Base-by-base conservation (phyloP, 768 basidiomycete genomes). In the Rickenella mellea region DNA sequence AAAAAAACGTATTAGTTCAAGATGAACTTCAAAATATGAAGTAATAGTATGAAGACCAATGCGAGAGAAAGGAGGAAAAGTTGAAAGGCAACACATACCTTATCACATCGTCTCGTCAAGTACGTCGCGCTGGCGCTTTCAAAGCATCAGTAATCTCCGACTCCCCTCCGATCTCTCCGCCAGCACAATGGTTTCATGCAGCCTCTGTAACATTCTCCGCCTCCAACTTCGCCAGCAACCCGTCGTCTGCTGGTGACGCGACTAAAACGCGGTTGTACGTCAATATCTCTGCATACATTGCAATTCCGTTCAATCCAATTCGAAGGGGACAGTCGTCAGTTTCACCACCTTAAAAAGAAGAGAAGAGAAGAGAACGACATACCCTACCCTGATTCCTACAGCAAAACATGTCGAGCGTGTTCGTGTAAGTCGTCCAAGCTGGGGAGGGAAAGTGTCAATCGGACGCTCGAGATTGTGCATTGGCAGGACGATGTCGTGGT, bases 81-180 rank as follows among this genome's bases (percentile, higher is more conserved):
- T 21, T 40, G 22, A 17, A 10, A 11, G 6, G n/a, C 36, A 15
- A 1, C 5, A 47, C 55, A 33, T 43, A 71, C 71, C 65, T 70
- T 91, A 62, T 93, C 89, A 2, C 93, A 93, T 51, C 97, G 94
- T 50, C 75, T 70, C 9, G 89, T 89, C 6, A 92, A 58, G 63
- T 91, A 91, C 49, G 78, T 83, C 15, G 94, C 94, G 47, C 80
- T n/a, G n/a, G 71, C 1, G 83, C 84, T 43, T 83, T 78, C 29
- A 97, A 69, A 1, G 81, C 83, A 52, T 98, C 94, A 15, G 80
- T 80, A 44, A 97, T 88, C 60, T 98, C 94, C 1, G 83, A 83
- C 60, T 97, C 93, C 45, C 94, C 55, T 93, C 82, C 2, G 79
- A 87, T 66, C 87, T 83, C 65, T 89, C 74, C 0, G 94, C 92